phyloP scores from a whole-genome alignment of 768 basidiomycete genomes.

The Lentinula guzmanii region DNA sequence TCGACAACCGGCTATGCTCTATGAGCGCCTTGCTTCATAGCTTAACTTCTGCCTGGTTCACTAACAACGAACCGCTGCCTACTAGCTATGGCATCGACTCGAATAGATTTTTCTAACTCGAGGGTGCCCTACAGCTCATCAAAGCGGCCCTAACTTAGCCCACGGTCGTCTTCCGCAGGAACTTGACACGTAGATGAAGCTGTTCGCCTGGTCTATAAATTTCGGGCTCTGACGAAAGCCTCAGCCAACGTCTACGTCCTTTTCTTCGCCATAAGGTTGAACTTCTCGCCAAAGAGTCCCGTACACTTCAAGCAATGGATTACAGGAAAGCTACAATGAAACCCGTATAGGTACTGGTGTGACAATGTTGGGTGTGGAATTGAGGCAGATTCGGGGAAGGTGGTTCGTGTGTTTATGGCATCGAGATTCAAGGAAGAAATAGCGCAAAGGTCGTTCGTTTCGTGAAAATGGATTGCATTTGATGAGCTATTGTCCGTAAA shows the following conservation, averaged over 20 bases:
- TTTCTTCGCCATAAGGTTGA: no score
- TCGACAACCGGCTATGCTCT: neutral
- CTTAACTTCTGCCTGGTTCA: neutral
- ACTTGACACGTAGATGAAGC: conserved; percentile 15
- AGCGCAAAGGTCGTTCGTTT: conserved; percentile 12
- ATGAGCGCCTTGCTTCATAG: no score
- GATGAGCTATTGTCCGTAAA: neutral
- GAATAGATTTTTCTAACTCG: neutral
- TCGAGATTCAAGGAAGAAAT: no score
- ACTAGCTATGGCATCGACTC: neutral
- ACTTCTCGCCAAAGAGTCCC: conserved; percentile 7
- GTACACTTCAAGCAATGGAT: conserved; percentile 16
- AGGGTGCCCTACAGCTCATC: conserved; percentile 2
- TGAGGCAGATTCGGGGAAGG: conserved; percentile 19
- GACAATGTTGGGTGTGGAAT: conserved; percentile 20
- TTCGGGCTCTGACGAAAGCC: neutral
- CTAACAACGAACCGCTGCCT: neutral
- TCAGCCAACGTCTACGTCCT: conserved; percentile 14
- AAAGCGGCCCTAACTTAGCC: conserved; percentile 3
- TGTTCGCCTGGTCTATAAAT: conserved; percentile 7
- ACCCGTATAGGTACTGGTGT: conserved; percentile 21
- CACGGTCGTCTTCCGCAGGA: conserved; percentile 9
- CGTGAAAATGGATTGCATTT: no score
- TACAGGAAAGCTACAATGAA: conserved; percentile 19
- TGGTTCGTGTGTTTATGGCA: conserved; percentile 4